Percentiles rank a stretch among this genome's conserved stretches.
Evolutionary conservation across 768 basidiomycete genomes (phyloP).

Genomic region (Kwoniella bestiolae): DNA sequence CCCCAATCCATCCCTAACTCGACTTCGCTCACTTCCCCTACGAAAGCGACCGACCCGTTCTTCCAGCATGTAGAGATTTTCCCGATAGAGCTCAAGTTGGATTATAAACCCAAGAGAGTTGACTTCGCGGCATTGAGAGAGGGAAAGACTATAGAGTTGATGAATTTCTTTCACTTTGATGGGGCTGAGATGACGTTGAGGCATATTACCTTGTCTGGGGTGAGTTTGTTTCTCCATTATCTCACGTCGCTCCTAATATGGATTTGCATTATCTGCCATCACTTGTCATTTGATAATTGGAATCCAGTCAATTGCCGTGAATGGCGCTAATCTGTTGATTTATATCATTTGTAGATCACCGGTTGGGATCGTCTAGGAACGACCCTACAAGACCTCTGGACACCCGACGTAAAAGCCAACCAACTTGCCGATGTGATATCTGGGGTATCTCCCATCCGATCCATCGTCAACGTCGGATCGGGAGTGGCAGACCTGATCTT

Average conservation of each 20-base stretch:
- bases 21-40: not conserved
- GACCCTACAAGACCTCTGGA: slow-evolving; percentile 96
- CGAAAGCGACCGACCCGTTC: slow-evolving; percentile 11
- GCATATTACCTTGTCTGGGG: slow-evolving; percentile 88
- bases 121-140: slow-evolving; percentile 88
- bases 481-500: slow-evolving; percentile 95
- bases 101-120: slow-evolving; percentile 97
- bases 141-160: slow-evolving; percentile 90
- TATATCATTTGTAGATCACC: slow-evolving; percentile 66
- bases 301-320: no score
- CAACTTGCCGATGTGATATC: slow-evolving; percentile 96
- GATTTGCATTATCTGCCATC: no score
- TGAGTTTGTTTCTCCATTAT: slow-evolving; percentile 61
- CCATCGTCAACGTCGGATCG: slow-evolving; percentile 94
- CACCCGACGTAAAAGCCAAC: slow-evolving; percentile 97
- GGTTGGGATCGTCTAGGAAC: slow-evolving; percentile 91
- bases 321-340: not conserved
- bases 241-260: not conserved
- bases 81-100: slow-evolving; percentile 91
- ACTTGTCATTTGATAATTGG: no score
- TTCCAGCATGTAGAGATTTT: slow-evolving; percentile 85
- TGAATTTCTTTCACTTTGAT: slow-evolving; percentile 99
- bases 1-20: not conserved
- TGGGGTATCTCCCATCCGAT: slow-evolving; percentile 93
- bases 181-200: slow-evolving; percentile 97